phyloP scores from a whole-genome alignment of 2,329 filamentous ascomycete species.

The Verticillium tricorpus region DNA sequence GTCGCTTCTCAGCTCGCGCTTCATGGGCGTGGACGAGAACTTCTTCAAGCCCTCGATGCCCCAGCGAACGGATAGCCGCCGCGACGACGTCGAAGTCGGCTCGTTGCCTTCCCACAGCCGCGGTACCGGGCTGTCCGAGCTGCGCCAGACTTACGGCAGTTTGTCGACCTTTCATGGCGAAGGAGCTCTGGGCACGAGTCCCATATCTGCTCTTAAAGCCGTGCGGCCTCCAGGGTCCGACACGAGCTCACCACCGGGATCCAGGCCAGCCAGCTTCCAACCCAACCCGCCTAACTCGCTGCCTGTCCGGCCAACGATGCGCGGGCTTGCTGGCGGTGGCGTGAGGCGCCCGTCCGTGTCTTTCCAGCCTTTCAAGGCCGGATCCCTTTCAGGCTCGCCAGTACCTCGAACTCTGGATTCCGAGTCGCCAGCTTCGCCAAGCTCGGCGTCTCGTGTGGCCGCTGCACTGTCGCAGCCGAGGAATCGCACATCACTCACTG shows the following conservation, averaged over 20 bases:
- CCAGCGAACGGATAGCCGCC: constrained; percentile 40
- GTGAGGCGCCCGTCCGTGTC: constrained; percentile 74
- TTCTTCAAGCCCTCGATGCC: constrained; percentile 78
- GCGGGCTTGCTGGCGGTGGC: constrained; percentile 47
- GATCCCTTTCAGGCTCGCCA: constrained; percentile 87
- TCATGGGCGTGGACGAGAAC: constrained; percentile 86
- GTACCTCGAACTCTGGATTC: constrained; percentile 43
- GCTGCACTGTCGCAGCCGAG: constrained; percentile 53
- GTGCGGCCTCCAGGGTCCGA: constrained; percentile 59
- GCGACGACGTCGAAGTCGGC: constrained; percentile 51
- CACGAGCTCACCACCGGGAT: constrained; percentile 54
- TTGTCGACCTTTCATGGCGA: constrained; percentile 86
- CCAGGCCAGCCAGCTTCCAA: constrained; percentile 41
- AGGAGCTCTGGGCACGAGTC: constrained; percentile 72
- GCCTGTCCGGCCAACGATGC: constrained; percentile 41
- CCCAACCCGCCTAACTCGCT: constrained; percentile 46
- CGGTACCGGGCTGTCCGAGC: constrained; percentile 46
- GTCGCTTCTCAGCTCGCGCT: constrained; percentile 83
- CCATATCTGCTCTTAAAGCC: constrained; percentile 75
- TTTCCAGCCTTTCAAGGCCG: constrained; percentile 94
- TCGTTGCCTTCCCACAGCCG: constrained; percentile 68
- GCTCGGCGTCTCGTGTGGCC: constrained; percentile 41
- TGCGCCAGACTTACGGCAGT: constrained; percentile 81
- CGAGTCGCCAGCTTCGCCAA: constrained; percentile 52
- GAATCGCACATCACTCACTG: constrained; percentile 68